Base-by-base conservation (phyloP, 345 rosid species). In the Arabidopsis arenosa region DNA sequence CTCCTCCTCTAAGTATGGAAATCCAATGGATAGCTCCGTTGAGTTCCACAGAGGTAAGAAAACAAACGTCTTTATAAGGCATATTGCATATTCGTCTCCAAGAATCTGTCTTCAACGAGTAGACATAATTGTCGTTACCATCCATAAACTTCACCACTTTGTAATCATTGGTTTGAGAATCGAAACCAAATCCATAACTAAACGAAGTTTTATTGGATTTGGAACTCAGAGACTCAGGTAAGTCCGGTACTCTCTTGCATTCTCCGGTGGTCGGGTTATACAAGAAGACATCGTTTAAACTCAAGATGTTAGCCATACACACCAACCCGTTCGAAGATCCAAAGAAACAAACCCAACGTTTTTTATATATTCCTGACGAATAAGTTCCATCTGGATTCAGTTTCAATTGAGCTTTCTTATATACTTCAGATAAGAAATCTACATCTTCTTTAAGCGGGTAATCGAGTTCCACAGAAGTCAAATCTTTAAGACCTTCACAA, bases 271-370 rank as follows among this genome's bases (percentile, higher is more conserved):
- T 62, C 5, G 83, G 85, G 21, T 79, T 82, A 35, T 68, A 57
- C 72, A 82, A 59, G 37, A 67, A 75, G 37, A 47, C 18, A 44
- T 52, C 36, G 15, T 11, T 40, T 40, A 5, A 11, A 40, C 13
- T 40, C 43, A 40, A 40, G 4, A 10, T 23, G 26, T 23, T 23
- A 23, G 26, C 43, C 1, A 72, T 63, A 40, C 80, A 82, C 15
- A 82, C 64, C 44, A 82, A 63, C 3, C 83, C 85, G 52, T 82
- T 68, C 18, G 70, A 67, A 68, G 82, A 75, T 3, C 80, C 85
- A 12, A 68, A 12, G 1, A 75, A 68, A 72, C 37, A 7, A 2
- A 59, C 40, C 11, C 11, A 58, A 23, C 11, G 21, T 58, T 23
- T 35, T 58, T 58, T 39, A 39, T 39, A 4, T 39, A 39, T 36